Evolutionary conservation across 352 stramenopile genomes (phyloP).

Genomic region (Phytophthora multivora): DNA sequence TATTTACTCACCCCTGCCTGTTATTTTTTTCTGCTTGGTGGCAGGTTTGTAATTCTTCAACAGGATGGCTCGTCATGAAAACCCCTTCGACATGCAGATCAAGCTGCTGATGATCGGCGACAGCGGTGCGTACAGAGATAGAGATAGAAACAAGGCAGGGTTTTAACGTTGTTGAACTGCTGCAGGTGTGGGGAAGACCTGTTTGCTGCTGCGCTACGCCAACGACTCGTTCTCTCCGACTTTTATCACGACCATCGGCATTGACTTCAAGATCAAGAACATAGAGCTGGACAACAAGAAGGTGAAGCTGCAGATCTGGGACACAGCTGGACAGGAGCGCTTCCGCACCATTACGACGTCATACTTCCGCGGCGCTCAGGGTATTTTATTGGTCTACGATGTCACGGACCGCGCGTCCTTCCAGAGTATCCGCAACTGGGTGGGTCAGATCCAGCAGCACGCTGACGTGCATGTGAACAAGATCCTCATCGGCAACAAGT

Average conservation of each 20-base stretch:
- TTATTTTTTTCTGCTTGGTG: conserved; percentile 14
- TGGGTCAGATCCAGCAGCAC: conserved; percentile 97
- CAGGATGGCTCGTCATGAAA: conserved; percentile 89
- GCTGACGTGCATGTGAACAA: conserved; percentile 99
- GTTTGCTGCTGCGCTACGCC: conserved; percentile 86
- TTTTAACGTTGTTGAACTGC: conserved; percentile 1
- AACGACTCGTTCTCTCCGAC: conserved; percentile 92
- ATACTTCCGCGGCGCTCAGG: conserved; percentile 99
- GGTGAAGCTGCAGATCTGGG: conserved; percentile 99
- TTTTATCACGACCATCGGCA: conserved; percentile 91
- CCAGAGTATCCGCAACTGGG: conserved; percentile 98
- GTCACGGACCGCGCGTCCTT: conserved; percentile 97
- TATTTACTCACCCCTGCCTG: neutral
- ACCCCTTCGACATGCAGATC: conserved; percentile 97
- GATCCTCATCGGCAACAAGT: conserved; percentile 99
- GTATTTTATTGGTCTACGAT: conserved; percentile 99
- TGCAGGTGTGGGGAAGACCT: conserved; percentile 89
- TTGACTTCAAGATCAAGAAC: conserved; percentile 94
- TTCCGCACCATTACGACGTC: conserved; percentile 99
- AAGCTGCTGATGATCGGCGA: conserved; percentile 98
- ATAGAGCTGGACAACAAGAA: conserved; percentile 96
- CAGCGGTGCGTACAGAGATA: conserved; percentile 77
- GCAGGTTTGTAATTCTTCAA: conserved; percentile 29
- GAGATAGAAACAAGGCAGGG: neutral
- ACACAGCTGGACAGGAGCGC: conserved; percentile 98